Conservation (phyloP, 257 asterid species). For the Craterostigma plantagineum region DNA sequence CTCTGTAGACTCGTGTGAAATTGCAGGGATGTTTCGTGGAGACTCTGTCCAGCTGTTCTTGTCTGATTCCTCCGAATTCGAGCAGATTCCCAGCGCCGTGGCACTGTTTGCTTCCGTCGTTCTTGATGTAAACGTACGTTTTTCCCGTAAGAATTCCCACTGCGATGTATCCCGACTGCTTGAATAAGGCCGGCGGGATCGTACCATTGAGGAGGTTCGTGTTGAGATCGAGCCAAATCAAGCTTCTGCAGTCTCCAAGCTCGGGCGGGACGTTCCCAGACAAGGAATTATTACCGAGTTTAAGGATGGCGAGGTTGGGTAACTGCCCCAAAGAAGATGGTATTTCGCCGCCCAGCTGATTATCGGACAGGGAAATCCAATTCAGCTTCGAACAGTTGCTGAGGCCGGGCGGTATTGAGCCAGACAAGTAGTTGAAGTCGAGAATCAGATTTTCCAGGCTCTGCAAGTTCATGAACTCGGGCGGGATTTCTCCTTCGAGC, state of each 20-base stretch:
- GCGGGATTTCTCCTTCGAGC: constrained; percentile 70
- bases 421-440: constrained; percentile 67
- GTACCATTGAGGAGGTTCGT: constrained; percentile 51
- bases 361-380: constrained; percentile 88
- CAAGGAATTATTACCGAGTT: constrained; percentile 69
- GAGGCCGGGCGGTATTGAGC: constrained; percentile 53
- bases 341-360: constrained; percentile 46
- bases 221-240: constrained; percentile 88
- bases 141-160: constrained; percentile 47
- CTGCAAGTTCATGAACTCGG: constrained; percentile 43
- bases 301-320: constrained; percentile 54
- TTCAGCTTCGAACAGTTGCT: constrained; percentile 69
- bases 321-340: constrained; percentile 58
- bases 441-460: constrained; percentile 76
- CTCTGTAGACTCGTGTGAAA: constrained; percentile 53
- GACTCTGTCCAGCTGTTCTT: constrained; percentile 42
- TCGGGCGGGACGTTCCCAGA: constrained; percentile 63
- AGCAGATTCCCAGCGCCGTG: constrained; percentile 92
- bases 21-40: constrained; percentile 68
- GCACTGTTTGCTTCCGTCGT: constrained; percentile 67
- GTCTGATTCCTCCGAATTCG: constrained; percentile 83
- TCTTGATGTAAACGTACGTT: constrained; percentile 48
- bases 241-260: constrained; percentile 71
- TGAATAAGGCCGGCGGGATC: constrained; percentile 52
- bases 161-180: constrained; percentile 77